Conservation (phyloP, 2,329 filamentous ascomycete genomes). For the Nannizziopsis arthrosporioides region DNA sequence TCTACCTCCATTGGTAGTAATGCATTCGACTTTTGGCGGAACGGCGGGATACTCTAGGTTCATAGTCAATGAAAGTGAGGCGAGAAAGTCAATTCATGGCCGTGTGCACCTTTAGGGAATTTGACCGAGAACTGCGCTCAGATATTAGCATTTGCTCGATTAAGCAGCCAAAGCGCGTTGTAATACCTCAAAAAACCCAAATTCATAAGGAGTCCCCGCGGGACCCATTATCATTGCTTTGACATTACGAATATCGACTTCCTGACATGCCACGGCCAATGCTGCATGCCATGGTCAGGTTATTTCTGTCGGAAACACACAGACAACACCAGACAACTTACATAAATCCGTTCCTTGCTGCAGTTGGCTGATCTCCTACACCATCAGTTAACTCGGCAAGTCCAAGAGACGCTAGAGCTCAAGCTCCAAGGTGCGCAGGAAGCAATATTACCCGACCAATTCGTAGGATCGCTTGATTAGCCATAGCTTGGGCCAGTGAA, state of each 20-base stretch:
- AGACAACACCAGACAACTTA: conserved; percentile 35
- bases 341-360: conserved; percentile 75
- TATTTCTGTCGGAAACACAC: conserved; percentile 10
- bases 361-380: conserved; percentile 71
- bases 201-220: conserved; percentile 90
- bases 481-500: conserved; percentile 41
- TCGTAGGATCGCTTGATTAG: conserved; percentile 76
- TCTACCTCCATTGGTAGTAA: conserved; percentile 78
- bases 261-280: conserved; percentile 74
- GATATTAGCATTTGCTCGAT: neutral
- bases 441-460: conserved; percentile 59
- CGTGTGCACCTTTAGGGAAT: conserved; percentile 56
- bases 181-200: conserved; percentile 83
- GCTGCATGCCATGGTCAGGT: conserved; percentile 39
- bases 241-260: conserved; percentile 78
- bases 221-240: conserved; percentile 83
- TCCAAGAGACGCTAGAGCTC: neutral
- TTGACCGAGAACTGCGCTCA: conserved; percentile 56
- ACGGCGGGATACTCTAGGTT: conserved; percentile 64
- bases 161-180: conserved; percentile 17
- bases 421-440: neutral
- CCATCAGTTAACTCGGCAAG: conserved; percentile 15
- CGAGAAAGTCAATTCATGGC: neutral
- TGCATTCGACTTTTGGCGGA: conserved; percentile 50
- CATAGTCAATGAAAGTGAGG: neutral